Percentiles rank a stretch among this genome's conserved stretches.
These are phyloP conservation scores for Phytophthora cajani DNA, from an alignment of 352 stramenopile species.

Conservation along the genomic window DNA sequence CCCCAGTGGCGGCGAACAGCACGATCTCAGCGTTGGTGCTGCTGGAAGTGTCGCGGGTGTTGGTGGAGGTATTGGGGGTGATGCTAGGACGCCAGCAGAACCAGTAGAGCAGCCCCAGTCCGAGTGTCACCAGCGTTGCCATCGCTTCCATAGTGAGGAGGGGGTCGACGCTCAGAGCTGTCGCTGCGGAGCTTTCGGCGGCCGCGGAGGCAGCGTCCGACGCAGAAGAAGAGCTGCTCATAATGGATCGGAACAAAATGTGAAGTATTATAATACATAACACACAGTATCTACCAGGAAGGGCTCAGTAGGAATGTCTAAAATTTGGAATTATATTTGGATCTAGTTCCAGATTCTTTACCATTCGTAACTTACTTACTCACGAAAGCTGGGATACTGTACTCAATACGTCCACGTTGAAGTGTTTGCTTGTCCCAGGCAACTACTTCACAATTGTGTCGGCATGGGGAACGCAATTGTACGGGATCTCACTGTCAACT, in stretches of 20 bases:
- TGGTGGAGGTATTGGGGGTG: background rate
- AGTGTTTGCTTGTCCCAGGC: too few relatives aligned
- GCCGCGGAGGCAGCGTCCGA: constrained; percentile 2
- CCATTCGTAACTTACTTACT: too few relatives aligned
- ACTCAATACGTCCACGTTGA: too few relatives aligned
- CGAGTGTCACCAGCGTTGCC: constrained; percentile 19
- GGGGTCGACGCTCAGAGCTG: background rate
- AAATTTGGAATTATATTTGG: too few relatives aligned
- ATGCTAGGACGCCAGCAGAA: constrained; percentile 18
- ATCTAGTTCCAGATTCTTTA: too few relatives aligned
- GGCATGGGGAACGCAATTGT: too few relatives aligned
- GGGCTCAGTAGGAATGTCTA: too few relatives aligned
- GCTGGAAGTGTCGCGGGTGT: background rate
- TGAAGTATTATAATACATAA: background rate
- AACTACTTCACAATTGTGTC: too few relatives aligned
- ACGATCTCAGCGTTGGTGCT: constrained; percentile 8
- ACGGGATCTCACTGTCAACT: too few relatives aligned
- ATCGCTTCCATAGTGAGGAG: constrained; percentile 12
- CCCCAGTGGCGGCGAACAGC: constrained; percentile 20
- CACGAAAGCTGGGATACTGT: too few relatives aligned
- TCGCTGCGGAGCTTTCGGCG: constrained; percentile 2
- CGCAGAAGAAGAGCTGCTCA: constrained; percentile 22
- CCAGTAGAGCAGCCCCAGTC: constrained; percentile 28
- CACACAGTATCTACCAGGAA: background rate
- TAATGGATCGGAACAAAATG: constrained; percentile 4